Base-by-base conservation (phyloP, 495 filamentous ascomycete genomes). In the Penicillium atrosanguineum region DNA sequence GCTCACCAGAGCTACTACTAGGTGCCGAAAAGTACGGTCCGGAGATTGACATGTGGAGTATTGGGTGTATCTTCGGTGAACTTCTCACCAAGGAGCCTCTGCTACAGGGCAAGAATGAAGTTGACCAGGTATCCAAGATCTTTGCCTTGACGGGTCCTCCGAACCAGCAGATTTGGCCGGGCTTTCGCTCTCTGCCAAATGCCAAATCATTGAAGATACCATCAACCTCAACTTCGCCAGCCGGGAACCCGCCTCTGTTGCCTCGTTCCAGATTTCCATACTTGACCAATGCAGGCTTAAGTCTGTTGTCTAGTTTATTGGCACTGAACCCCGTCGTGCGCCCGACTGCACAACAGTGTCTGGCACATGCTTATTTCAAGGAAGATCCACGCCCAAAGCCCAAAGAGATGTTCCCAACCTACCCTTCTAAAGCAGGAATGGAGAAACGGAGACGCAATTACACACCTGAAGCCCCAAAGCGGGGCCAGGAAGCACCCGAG, bases 41-140 rank as follows among this genome's bases (percentile, higher is more conserved):
- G 0, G 84, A 87, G 56, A 79, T 98, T 52, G 94, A 98, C 72
- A 86, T 96, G 79, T 98, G 94, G 94, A 92, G 88, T 69, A 75
- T 97, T 8, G 94, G 94, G 12, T 98, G 94, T 73, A 94, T 98
- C 63, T 96, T 98, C 68, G 94, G 87, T 49, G 93, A 98, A 70
- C 81, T 98, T 6, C 75, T 97, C 4, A 84, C 80, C 45, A 90
- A 90, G 52, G 86, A 91, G 53, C 90, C 91, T 3, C 67, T 97
- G 21, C 71, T 98, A 1, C 90, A 94, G 68, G 94, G 94, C 34
- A 91, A 89, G 68, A 96, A 94, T 69, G 94, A 97, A 69, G 92
- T 97, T 31, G 92, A 96, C 65, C 85, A 96, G 62, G 69, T 89
- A 3, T 80, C 82, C 14, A 83, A 81, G 74, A 96, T 97, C 69